These are phyloP conservation scores for Miamiensis avidus DNA, from an alignment of 169 alveolate genomes.

Conservation along the genomic window DNA sequence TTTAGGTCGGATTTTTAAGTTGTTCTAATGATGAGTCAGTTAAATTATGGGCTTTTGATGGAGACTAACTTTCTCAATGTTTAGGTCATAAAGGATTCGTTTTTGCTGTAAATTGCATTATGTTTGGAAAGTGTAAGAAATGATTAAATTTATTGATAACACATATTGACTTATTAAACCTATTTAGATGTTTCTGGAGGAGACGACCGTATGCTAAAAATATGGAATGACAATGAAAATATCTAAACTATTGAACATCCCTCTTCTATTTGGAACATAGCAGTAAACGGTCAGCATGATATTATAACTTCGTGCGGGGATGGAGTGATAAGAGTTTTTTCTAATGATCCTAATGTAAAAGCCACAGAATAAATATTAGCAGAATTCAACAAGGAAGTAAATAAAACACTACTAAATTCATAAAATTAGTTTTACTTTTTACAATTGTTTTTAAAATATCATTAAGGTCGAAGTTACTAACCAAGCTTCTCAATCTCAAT, in stretches of 20 bases:
- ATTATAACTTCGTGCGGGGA: conserved; percentile 85
- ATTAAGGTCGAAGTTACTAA: not conserved
- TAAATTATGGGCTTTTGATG: conserved; percentile 78
- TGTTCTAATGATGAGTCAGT: conserved; percentile 85
- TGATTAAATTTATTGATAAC: not conserved
- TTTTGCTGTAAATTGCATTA: conserved; percentile 61
- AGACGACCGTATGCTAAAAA: conserved; percentile 84
- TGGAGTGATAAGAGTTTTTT: conserved; percentile 81
- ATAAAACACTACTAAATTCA: too few species aligned
- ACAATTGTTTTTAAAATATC: too few species aligned
- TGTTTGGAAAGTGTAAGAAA: conserved; percentile 34
- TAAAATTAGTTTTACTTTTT: too few species aligned
- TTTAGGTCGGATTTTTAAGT: conserved; percentile 65
- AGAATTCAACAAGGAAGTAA: conserved; percentile 66
- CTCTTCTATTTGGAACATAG: conserved; percentile 83
- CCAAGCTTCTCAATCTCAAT: too few species aligned
- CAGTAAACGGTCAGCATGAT: conserved; percentile 66
- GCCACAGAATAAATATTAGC: conserved; percentile 69
- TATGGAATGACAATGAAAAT: conserved; percentile 73
- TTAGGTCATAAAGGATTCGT: conserved; percentile 87
- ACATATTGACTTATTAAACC: too few species aligned
- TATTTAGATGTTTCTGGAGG: conserved; percentile 72
- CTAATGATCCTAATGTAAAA: conserved; percentile 60
- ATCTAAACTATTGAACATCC: conserved; percentile 79
- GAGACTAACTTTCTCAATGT: conserved; percentile 57